Evolutionary conservation across 2,329 filamentous ascomycete species (phyloP).

Genomic region (Pezicula carpinea): DNA sequence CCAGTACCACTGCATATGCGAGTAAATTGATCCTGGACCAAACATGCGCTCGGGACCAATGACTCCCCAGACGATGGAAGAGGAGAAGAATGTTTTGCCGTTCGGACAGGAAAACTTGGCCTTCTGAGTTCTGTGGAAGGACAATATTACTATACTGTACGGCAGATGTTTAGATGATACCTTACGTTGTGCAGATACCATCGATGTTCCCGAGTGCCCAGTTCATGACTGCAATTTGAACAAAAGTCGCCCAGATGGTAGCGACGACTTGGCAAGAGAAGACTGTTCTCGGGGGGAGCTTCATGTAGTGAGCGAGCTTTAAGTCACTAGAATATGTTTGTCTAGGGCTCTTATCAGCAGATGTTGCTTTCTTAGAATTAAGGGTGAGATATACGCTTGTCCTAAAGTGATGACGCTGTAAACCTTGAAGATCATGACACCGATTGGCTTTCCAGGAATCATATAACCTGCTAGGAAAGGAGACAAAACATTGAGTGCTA

Average conservation of each 20-base stretch:
- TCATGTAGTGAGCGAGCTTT: conserved; percentile 64
- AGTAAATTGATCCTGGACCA: conserved; percentile 58
- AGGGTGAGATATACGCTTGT: conserved; percentile 44
- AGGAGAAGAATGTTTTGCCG: conserved; percentile 59
- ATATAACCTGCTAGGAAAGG: conserved; percentile 72
- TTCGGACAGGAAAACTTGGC: conserved; percentile 61
- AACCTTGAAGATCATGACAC: conserved; percentile 76
- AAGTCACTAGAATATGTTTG: conserved; percentile 17
- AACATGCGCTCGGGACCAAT: conserved; percentile 62
- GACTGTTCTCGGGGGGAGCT: conserved; percentile 47
- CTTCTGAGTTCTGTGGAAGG: conserved; percentile 39
- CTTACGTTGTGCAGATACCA: conserved; percentile 33
- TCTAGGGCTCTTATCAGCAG: conserved; percentile 55
- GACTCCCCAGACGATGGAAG: conserved; percentile 64
- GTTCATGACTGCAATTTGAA: conserved; percentile 45
- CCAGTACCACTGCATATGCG: conserved; percentile 64
- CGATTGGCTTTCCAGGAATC: conserved; percentile 59
- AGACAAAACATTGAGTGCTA: conserved; percentile 64
- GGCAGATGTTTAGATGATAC: conserved; percentile 10
- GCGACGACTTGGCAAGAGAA: conserved; percentile 47
- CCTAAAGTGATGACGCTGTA: conserved; percentile 65
- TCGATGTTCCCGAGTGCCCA: conserved; percentile 43
- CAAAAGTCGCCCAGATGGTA: conserved; percentile 42
- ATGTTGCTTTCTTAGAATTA: too few relatives aligned
- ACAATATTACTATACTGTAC: neutral